Evolutionary conservation across 805 yeast genomes (phyloP).

Genomic region (Pichia nakasei): DNA sequence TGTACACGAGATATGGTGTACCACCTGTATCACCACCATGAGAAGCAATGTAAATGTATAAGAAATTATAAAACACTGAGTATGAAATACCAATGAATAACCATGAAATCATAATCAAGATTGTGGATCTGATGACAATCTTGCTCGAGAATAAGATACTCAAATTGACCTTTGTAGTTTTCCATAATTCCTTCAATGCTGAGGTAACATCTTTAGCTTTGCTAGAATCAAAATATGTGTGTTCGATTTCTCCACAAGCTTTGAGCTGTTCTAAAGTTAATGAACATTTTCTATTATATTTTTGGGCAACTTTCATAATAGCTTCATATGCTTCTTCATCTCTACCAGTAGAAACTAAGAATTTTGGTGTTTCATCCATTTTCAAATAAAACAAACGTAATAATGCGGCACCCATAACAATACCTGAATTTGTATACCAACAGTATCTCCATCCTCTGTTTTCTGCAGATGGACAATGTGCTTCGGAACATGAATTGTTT

Average conservation of each 20-base stretch:
- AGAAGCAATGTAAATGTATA: slow-evolving; percentile 41
- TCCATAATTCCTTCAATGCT: slow-evolving; percentile 22
- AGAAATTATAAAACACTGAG: slow-evolving; percentile 46
- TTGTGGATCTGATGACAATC: slow-evolving; percentile 35
- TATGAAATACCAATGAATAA: slow-evolving; percentile 50
- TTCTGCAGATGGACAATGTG: slow-evolving; percentile 33
- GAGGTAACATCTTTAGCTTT: slow-evolving; percentile 16
- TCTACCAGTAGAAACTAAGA: slow-evolving; percentile 41
- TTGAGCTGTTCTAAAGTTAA: slow-evolving; percentile 39
- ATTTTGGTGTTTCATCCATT: slow-evolving; percentile 50
- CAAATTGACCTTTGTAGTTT: slow-evolving; percentile 30
- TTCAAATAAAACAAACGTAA: slow-evolving; percentile 36
- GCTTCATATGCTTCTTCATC: slow-evolving; percentile 41
- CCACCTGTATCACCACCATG: slow-evolving; percentile 42
- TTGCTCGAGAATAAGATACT: slow-evolving; percentile 38
- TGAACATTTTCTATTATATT: slow-evolving; percentile 32
- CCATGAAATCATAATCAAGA: slow-evolving; percentile 44
- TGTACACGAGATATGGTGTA: slow-evolving; percentile 32
- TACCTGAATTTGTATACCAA: slow-evolving; percentile 45
- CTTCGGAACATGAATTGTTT: slow-evolving; percentile 37
- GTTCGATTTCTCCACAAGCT: slow-evolving; percentile 34
- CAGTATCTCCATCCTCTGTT: slow-evolving; percentile 60
- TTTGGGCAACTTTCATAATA: slow-evolving; percentile 36
- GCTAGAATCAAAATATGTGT: slow-evolving; percentile 13
- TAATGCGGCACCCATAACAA: slow-evolving; percentile 40